These are phyloP conservation scores for Friedmanniomyces simplex DNA, from an alignment of 495 filamentous ascomycete species.

Conservation along the genomic window DNA sequence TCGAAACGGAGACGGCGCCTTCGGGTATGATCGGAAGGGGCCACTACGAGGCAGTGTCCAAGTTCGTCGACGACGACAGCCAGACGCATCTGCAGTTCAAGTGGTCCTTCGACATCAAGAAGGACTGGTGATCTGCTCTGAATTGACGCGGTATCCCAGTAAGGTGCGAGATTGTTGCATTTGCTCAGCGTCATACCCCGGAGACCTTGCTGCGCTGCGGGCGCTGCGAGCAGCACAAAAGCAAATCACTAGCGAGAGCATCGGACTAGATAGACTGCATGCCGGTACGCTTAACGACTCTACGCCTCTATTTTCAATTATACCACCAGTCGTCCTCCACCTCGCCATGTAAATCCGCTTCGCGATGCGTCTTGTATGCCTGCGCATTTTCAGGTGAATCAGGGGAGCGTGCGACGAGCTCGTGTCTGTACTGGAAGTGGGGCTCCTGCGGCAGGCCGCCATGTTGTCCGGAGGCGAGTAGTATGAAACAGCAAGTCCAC, in stretches of 20 bases:
- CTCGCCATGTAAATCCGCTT: no score
- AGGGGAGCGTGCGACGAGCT: no score
- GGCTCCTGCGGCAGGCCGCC: no score
- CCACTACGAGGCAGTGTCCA: constrained; percentile 72
- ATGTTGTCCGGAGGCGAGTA: no score
- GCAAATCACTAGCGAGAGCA: neutral
- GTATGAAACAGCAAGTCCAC: no score
- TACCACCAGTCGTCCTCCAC: no score
- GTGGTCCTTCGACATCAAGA: constrained; percentile 89
- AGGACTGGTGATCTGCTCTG: constrained; percentile 57
- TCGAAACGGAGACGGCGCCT: constrained; percentile 80
- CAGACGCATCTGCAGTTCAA: constrained; percentile 77
- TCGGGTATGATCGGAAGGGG: constrained; percentile 79
- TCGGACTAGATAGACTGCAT: neutral
- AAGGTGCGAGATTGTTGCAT: neutral
- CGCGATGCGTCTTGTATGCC: no score
- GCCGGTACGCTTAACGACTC: neutral
- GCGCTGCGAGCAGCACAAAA: neutral
- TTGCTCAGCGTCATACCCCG: neutral
- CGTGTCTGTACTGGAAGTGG: no score
- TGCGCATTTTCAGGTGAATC: no score
- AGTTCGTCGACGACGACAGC: constrained; percentile 87
- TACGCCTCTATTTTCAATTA: no score
- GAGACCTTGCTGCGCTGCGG: neutral
- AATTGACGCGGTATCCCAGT: neutral